Evolutionary conservation across 495 filamentous ascomycete genomes (phyloP), one percentile per base, ranked within the genome.

Genomic region (Staphylotrichum tortipilum): DNA sequence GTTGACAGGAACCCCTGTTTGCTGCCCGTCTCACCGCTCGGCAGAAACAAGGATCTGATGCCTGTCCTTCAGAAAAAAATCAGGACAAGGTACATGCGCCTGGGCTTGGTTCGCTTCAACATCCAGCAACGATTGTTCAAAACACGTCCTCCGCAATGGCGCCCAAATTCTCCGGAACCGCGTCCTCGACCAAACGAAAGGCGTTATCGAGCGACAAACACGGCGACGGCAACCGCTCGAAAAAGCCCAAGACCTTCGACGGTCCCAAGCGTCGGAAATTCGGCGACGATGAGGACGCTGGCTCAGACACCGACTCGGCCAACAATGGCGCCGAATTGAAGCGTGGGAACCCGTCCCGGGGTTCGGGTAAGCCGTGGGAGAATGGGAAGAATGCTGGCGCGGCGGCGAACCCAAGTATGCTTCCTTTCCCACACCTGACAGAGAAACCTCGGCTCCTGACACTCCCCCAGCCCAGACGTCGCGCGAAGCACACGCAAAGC

Each of bases 401-500:
- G 43, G 47, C 51, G 12, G 49, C 60, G 37, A 66, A 69, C 47
- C 61, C 54, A 56, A 55, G 68, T 71, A 45, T 26, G 58, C 62
- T 15, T 8, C 26, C 23, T 30, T 9, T 37, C 19, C 31, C 7
- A 33, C 34, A n/a, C n/a, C 22, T 7, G 18, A 12, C 3, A 5
- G 3, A 22, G 26, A 11, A 10, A 30, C 26, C 10, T 33, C 28
- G 7, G n/a, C 10, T 54, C 58, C 50, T 55, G 26, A 34, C 14
- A 3, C 18, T 18, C 41, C n/a, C 36, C 34, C 45, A 63, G 62
- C 39, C 21, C 47, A 53, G 44, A 61, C 19, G 23, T 95, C 91
- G 3, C 81, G 80, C 59, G 91, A 96, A 72, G 80, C 88, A 14
- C 92, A 97, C 63, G 79, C 80, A 21, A 94, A 95, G 66, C 94